Evolutionary conservation across 371 early-diverging fungal genomes (phyloP), one percentile per base, ranked within the genome.

Genomic region (Dinochytrium kinnereticum): DNA sequence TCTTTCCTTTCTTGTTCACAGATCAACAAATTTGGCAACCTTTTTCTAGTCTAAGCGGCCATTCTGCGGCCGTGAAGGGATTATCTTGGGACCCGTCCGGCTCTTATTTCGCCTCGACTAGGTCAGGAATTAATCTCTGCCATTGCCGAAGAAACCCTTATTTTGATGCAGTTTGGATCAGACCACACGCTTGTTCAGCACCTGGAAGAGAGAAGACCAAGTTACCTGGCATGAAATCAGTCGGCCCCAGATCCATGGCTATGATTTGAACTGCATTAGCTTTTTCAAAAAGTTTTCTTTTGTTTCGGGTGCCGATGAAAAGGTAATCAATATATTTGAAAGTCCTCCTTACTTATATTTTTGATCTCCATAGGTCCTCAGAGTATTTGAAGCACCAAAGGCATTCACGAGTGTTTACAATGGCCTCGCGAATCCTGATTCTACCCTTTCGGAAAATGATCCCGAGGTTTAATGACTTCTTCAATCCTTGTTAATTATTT

Each of bases 211-310:
- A 2, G 49, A 76, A 10, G 39, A 74, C 19, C 40, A 70, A 1
- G 93, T 24, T 0, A 88, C 91, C 1, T 97, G 97, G 98, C 95
- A 94, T 74, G 99, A 98, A 80, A 89, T 96, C 70, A 94, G 95
- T 1, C 87, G 99, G 2, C 95, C 99, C 19, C 99, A 98, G 82
- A 92, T 98, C 34, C 99, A 98, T 76, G 99, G 99, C 0, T 97
- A 97, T 77, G 95, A 96, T 77, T 80, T 97, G 65, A 90, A 93
- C 59, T 93, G 95, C 76, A 76, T 96, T 13, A 89, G 94, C 0
- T 95, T 96, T 77, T 80, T 93, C 7, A 80, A 90, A 71, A 84
- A 87, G 31, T 92, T 89, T 84, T 86, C 84, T 59, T 96, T 91
- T 84, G 93, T 94, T 1, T 89, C 91, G 68, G 98, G 94, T 10